Base-by-base conservation (phyloP, 345 rosid species). In the Eucalyptus decipiens region DNA sequence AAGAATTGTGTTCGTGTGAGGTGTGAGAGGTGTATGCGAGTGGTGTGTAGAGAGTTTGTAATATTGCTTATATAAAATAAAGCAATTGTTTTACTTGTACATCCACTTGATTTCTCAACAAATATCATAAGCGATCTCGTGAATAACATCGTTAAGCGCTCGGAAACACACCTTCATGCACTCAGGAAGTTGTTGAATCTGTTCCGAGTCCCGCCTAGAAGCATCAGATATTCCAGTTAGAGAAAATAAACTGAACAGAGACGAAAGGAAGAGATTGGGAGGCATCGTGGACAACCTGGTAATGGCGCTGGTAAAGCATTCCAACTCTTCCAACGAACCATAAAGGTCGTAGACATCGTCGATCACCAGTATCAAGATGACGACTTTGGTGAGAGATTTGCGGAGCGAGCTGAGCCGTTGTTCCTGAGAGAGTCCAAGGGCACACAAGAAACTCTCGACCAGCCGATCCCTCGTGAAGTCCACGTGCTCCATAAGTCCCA, bases 301-400 rank as follows among this genome's bases (percentile, higher is more conserved):
- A 65, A 95, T 89, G 5, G 95, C 97, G 3, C 81, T 40, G 12
- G 97, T 94, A 90, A 95, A 94, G 47, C 88, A 90, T 18, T 90
- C 62, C 14, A 95, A 89, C 87, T 95, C 96, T 18, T 95, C 90
- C 26, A 92, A 7, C 34, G 95, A 93, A 58, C 95, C 97, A 88
- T 92, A 95, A 51, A 94, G 43, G 86, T 94, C 97, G 56, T 94
- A 95, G 50, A 92, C 91, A 49, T 95, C 97, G 67, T 95, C 97
- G 3, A 94, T 92, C 9, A 91, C 87, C 24, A 94, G 24, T 86
- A 95, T 26, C 88, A 95, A 32, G 47, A 90, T 52, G 47, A 93
- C 45, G 30, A 88, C 93, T 91, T 94, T 94, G 5, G 96, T 93
- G 7, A 95, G 92, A 88, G 91, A 89, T 92, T 89, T 93, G 80